Evolutionary conservation across 1,139 yeast genomes (phyloP).

Genomic region (Nematodospora anomalae): DNA sequence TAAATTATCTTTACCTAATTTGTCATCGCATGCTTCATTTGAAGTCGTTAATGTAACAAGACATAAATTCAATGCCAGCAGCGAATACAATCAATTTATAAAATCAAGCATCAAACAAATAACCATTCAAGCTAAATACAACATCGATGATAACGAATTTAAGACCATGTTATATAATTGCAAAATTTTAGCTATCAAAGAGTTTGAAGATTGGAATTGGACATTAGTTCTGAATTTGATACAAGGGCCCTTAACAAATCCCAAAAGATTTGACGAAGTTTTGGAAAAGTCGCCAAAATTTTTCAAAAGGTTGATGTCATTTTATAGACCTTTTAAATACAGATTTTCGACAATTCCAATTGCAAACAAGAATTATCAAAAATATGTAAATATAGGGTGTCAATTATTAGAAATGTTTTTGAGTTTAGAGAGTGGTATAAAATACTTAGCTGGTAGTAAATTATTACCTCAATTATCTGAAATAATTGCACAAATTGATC

Average conservation of each 20-base stretch:
- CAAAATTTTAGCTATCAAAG: constrained; percentile 74
- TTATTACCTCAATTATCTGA: constrained; percentile 85
- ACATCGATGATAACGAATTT: constrained; percentile 70
- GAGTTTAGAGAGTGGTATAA: constrained; percentile 61
- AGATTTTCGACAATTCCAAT: constrained; percentile 61
- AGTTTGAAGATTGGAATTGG: constrained; percentile 90
- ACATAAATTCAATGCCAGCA: constrained; percentile 12
- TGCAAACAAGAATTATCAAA: constrained; percentile 44
- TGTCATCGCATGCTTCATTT: constrained; percentile 16
- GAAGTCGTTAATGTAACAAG: constrained; percentile 25
- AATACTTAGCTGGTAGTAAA: constrained; percentile 69
- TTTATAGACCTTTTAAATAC: constrained; percentile 87
- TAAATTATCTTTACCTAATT: constrained; percentile 18
- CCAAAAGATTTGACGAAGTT: constrained; percentile 74
- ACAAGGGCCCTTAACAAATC: constrained; percentile 76
- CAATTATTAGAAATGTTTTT: constrained; percentile 68
- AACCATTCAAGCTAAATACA: constrained; percentile 46
- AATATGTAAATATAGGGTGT: constrained; percentile 71
- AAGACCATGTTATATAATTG: constrained; percentile 67
- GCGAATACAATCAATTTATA: constrained; percentile 24
- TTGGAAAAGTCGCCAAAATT: constrained; percentile 76
- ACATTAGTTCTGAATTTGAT: constrained; percentile 61
- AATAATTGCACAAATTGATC: constrained; percentile 82
- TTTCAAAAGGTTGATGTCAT: constrained; percentile 78
- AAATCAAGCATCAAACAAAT: constrained; percentile 38